A percentile compares a stretch with the other conserved stretches of the same genome.
phyloP scores from a whole-genome alignment of 768 basidiomycete species.

The Tephrocybe rancida region DNA sequence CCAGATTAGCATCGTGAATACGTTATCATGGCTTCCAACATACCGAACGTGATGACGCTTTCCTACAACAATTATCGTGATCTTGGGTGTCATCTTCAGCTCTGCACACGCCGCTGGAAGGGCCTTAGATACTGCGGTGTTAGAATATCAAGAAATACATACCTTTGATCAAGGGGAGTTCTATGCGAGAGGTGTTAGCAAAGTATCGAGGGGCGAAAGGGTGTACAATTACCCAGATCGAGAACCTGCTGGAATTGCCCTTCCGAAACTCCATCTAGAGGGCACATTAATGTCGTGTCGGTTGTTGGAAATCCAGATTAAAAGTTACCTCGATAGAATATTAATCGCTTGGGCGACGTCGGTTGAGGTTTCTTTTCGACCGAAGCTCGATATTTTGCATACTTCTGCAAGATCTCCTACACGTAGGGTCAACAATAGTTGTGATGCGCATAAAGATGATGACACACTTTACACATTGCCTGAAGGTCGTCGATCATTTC shows the following conservation, averaged over 20 bases:
- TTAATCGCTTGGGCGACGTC: conserved; percentile 52
- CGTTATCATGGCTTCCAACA: background rate
- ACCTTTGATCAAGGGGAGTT: conserved; percentile 66
- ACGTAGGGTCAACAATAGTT: background rate
- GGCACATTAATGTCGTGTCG: conserved; percentile 20
- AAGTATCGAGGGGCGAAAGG: background rate
- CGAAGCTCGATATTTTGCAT: conserved; percentile 50
- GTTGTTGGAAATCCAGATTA: conserved; percentile 15
- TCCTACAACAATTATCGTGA: conserved; percentile 80
- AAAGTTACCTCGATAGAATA: conserved; percentile 69
- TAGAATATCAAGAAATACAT: conserved; percentile 2
- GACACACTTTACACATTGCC: conserved; percentile 58
- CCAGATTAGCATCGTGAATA: background rate
- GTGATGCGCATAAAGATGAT: background rate
- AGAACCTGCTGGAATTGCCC: conserved; percentile 53
- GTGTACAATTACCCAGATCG: conserved; percentile 50
- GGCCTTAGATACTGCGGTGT: background rate
- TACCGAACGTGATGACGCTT: conserved; percentile 71
- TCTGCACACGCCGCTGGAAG: conserved; percentile 61
- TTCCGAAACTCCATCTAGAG: conserved; percentile 52
- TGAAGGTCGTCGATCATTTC: conserved; percentile 74
- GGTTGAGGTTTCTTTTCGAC: conserved; percentile 42
- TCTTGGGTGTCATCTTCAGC: conserved; percentile 59
- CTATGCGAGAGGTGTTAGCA: conserved; percentile 30
- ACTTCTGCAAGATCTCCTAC: conserved; percentile 56